These are phyloP conservation scores for Cordyceps militaris DNA, from an alignment of 2,329 filamentous ascomycete species.

Conservation along the genomic window DNA sequence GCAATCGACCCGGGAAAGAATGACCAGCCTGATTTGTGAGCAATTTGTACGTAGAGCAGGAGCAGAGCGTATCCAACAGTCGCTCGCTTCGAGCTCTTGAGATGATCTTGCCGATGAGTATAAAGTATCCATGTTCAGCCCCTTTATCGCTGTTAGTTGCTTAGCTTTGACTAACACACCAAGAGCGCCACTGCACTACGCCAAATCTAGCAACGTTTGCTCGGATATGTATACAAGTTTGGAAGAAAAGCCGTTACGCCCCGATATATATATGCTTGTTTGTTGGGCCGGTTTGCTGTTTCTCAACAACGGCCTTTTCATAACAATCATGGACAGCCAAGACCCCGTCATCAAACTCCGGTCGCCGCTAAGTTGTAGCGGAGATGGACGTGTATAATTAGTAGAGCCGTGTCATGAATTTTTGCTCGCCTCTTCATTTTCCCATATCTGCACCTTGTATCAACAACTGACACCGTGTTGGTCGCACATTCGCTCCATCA, in stretches of 20 bases:
- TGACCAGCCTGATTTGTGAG: too few relatives aligned
- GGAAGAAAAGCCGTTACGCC: neutral
- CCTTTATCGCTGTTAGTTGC: neutral
- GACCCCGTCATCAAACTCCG: constrained; percentile 5
- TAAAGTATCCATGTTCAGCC: too few relatives aligned
- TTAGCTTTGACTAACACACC: neutral
- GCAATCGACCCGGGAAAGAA: too few relatives aligned
- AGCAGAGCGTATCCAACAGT: too few relatives aligned
- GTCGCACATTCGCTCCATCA: neutral
- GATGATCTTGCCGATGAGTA: too few relatives aligned
- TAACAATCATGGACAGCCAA: neutral
- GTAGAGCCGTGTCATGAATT: neutral
- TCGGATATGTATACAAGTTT: neutral
- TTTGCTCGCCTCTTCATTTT: neutral
- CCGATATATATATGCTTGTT: neutral
- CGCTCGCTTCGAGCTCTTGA: too few relatives aligned
- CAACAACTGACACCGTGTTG: neutral
- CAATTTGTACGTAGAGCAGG: too few relatives aligned
- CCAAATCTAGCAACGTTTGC: neutral
- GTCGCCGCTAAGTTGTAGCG: neutral
- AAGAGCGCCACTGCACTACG: too few relatives aligned
- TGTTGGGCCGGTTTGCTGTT: neutral
- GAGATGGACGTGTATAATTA: neutral
- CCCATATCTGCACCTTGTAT: neutral
- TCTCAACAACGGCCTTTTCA: neutral